Conservation (phyloP, 768 basidiomycete species). For the Lyophyllum atratum region DNA sequence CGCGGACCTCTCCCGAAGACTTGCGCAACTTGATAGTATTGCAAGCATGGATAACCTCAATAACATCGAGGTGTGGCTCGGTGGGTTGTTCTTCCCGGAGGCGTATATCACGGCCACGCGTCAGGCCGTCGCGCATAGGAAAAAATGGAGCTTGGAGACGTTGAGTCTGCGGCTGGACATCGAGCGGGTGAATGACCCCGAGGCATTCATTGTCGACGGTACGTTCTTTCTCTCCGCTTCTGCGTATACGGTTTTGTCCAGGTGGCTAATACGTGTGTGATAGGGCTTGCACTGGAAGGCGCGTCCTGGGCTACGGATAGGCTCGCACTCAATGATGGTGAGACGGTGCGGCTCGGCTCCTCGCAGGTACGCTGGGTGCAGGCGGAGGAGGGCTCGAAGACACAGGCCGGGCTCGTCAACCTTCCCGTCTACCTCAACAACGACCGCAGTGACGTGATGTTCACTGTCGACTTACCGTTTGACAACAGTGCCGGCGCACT, state of each 20-base stretch:
- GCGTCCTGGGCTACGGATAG: conserved; percentile 72
- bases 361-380: conserved; percentile 91
- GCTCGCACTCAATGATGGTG: conserved; percentile 84
- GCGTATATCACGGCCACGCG: conserved; percentile 95
- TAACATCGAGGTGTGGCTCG: conserved; percentile 86
- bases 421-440: conserved; percentile 92
- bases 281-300: conserved; percentile 87
- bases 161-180: conserved; percentile 79
- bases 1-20: conserved; percentile 73
- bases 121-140: conserved; percentile 92
- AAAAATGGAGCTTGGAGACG: conserved; percentile 92
- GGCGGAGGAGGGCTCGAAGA: conserved; percentile 38
- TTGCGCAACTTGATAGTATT: conserved; percentile 82
- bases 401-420: conserved; percentile 55
- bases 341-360: conserved; percentile 72
- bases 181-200: conserved; percentile 74
- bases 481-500: conserved; percentile 64
- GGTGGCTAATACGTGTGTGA: conserved; percentile 4
- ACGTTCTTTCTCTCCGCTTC: conserved; percentile 28
- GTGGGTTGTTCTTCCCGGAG: conserved; percentile 94
- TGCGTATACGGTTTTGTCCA: background rate
- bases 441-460: conserved; percentile 87
- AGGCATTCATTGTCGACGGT: conserved; percentile 90
- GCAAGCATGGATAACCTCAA: conserved; percentile 61
- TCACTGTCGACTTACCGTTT: conserved; percentile 85